Base-by-base conservation (phyloP, 306 rosid genomes). In the Quercus mongolica region DNA sequence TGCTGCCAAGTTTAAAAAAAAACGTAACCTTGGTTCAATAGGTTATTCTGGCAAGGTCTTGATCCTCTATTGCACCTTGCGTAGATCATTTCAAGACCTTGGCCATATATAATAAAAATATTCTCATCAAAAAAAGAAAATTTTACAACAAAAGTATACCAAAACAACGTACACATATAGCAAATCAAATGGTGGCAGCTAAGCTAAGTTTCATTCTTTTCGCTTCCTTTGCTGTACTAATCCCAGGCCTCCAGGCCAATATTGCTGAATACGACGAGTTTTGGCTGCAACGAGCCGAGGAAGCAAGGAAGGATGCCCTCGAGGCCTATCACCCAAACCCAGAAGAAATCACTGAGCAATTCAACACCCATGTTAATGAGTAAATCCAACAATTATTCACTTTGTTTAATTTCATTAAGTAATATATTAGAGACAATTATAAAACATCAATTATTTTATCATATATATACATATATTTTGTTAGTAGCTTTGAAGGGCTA, bases 191-290 rank as follows among this genome's bases (percentile, higher is more conserved):
- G 92, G 79, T 72, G 81, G 33, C 78, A 57, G 62, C 58, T n/a
- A 83, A 76, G 77, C 73, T 81, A 67, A 11, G 67, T 19, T 30
- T 91, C 19, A 12, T 83, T 9, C 20, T 94, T 12, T 74, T 91
- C 72, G 76, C 76, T 67, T 65, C 81, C 31, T 64, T 95, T 20
- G 85, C 87, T 77, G 64, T 89, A 19, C 17, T 82, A 31, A 31
- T 91, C 63, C 94, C 95, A 54, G 81, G 89, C 87, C 64, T 91
- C 20, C 77, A 73, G 20, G 98, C 89, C 56, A 78, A 81, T n/a
- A 76, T 85, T 23, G 91, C 19, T 5, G 77, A 83, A 41, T 80
- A 46, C 28, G 96, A 95, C 23, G 84, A 88, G 0, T 82, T 10
- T 61, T 81, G 82, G 73, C 25, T 65, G 76, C 38, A 11, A 1